These are phyloP conservation scores for Stropharia rugosoannulata DNA, from an alignment of 768 basidiomycete genomes.

Conservation along the genomic window DNA sequence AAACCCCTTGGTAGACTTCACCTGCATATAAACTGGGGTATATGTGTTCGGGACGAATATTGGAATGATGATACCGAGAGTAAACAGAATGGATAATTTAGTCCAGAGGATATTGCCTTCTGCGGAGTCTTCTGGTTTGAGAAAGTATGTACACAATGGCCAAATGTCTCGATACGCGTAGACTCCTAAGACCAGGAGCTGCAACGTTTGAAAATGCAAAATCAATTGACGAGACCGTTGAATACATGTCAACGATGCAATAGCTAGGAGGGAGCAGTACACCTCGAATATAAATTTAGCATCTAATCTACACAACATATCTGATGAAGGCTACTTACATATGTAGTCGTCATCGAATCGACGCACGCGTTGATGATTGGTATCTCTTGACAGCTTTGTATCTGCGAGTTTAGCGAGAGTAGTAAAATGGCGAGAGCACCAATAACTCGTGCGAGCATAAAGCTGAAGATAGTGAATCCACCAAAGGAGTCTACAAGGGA, in stretches of 20 bases:
- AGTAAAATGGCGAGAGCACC: conserved; percentile 6
- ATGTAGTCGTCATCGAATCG: not conserved
- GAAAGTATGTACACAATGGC: conserved; percentile 49
- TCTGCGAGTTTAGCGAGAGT: conserved; percentile 1
- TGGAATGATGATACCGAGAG: conserved; percentile 40
- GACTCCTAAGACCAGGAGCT: conserved; percentile 33
- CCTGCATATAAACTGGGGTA: conserved; percentile 47
- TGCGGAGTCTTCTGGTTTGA: conserved; percentile 38
- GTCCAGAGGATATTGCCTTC: conserved; percentile 49
- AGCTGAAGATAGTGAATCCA: conserved; percentile 9
- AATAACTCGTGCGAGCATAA: conserved; percentile 12
- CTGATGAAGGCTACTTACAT: not conserved
- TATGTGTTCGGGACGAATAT: conserved; percentile 49
- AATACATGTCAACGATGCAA: not conserved
- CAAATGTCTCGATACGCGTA: conserved; percentile 55
- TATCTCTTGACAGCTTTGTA: not conserved
- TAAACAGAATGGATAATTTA: conserved; percentile 39
- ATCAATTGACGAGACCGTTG: not conserved
- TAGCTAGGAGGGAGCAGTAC: not conserved
- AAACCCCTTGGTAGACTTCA: conserved; percentile 9
- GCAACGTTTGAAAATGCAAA: conserved; percentile 7
- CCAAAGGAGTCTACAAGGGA: conserved; percentile 2
- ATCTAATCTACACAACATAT: not conserved
- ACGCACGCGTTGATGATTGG: not conserved
- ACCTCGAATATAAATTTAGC: not conserved